Percentiles rank a stretch among this genome's conserved stretches.
These are phyloP conservation scores for Mercurialis annua DNA, from an alignment of 345 rosid species.

Conservation along the genomic window DNA sequence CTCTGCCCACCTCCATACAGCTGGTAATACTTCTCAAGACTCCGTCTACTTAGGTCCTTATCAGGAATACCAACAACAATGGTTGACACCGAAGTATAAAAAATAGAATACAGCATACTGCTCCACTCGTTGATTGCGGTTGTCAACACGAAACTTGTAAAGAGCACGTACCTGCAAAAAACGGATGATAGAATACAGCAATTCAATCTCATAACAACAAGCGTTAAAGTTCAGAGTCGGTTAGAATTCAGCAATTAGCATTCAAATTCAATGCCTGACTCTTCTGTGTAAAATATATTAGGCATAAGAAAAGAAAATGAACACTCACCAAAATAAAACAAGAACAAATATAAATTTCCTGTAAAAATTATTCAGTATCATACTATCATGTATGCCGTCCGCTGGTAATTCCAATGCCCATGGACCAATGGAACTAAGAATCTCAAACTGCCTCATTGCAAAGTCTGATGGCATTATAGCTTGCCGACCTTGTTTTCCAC, in stretches of 20 bases:
- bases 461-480: slow-evolving; percentile 99
- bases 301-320: background rate
- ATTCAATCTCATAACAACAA: no score
- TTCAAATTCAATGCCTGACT: background rate
- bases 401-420: slow-evolving; percentile 99
- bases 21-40: slow-evolving; percentile 67
- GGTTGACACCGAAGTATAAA: slow-evolving; percentile 86
- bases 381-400: slow-evolving; percentile 99
- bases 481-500: slow-evolving; percentile 98
- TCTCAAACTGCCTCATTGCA: slow-evolving; percentile 96
- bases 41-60: slow-evolving; percentile 72
- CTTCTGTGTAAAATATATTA: no score
- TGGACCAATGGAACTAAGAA: slow-evolving; percentile 92
- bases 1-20: slow-evolving; percentile 89
- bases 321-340: slow-evolving; percentile 85
- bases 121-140: slow-evolving; percentile 98
- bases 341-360: slow-evolving; percentile 91
- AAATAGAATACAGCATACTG: slow-evolving; percentile 77
- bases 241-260: background rate
- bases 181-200: no score
- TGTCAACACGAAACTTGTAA: slow-evolving; percentile 75
- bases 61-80: slow-evolving; percentile 83
- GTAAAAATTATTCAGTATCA: slow-evolving; percentile 91
- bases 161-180: slow-evolving; percentile 78
- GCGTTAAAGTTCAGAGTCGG: background rate